Percentiles rank a stretch among this genome's conserved stretches.
Evolutionary conservation across 1,139 yeast genomes (phyloP).

Genomic region (Candida sp.): DNA sequence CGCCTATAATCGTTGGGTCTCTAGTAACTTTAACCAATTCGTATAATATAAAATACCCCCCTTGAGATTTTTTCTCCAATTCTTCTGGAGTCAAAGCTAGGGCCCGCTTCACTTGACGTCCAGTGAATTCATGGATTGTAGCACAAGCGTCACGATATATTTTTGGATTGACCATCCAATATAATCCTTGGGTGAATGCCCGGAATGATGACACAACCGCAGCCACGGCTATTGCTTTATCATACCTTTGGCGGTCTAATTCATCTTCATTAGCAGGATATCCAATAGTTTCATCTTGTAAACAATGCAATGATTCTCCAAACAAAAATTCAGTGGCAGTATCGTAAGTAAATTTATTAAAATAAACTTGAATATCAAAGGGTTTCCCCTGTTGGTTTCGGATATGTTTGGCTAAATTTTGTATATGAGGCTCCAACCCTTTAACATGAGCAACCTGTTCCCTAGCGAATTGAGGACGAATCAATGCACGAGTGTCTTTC

Average conservation of each 20-base stretch:
- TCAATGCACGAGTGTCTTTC: constrained; percentile 51
- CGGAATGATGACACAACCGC: constrained; percentile 23
- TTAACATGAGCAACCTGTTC: constrained; percentile 48
- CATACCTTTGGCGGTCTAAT: constrained; percentile 15
- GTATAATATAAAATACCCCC: constrained; percentile 24
- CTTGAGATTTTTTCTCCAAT: constrained; percentile 15
- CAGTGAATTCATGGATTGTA: constrained; percentile 24
- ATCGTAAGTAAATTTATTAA: constrained; percentile 33
- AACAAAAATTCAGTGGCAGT: constrained; percentile 38
- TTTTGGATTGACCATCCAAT: constrained; percentile 18
- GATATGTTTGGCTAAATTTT: constrained; percentile 28
- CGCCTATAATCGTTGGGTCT: constrained; percentile 21
- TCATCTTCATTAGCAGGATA: constrained; percentile 11
- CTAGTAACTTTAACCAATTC: constrained; percentile 26
- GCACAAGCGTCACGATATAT: constrained; percentile 15
- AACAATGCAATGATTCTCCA: constrained; percentile 29
- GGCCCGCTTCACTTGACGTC: constrained; percentile 23
- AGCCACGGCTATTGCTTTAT: constrained; percentile 21
- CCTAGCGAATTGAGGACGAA: constrained; percentile 51
- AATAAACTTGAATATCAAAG: constrained; percentile 30
- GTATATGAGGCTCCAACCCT: constrained; percentile 38
- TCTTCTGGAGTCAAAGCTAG: constrained; percentile 18
- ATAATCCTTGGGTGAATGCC: constrained; percentile 21
- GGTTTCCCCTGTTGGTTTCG: constrained; percentile 15
- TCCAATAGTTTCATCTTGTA: constrained; percentile 25